Evolutionary conservation across 768 basidiomycete species (phyloP).

Genomic region (Mrakia gelida): DNA sequence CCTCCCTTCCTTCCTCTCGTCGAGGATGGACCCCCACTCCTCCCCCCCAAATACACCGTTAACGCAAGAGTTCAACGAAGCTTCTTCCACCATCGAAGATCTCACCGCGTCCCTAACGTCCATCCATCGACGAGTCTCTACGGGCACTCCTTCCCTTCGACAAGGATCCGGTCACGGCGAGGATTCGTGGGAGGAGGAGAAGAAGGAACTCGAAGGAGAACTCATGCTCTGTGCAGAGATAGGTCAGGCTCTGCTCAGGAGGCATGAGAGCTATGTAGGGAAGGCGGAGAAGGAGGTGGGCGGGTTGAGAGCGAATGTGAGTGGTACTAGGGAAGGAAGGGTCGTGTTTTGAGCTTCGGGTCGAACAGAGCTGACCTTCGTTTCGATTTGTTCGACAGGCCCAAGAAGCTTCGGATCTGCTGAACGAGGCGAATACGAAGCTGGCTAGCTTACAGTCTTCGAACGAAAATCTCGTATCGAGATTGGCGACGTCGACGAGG

Average conservation of each 20-base stretch:
- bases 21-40: background rate
- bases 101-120: slow-evolving; percentile 21
- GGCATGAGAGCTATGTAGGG: slow-evolving; percentile 80
- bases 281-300: slow-evolving; percentile 39
- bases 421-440: slow-evolving; percentile 25
- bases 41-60: slow-evolving; percentile 1
- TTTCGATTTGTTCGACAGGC: background rate
- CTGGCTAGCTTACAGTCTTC: slow-evolving; percentile 1
- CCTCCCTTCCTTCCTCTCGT: background rate
- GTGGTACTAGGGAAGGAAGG: background rate
- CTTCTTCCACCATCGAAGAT: slow-evolving; percentile 15
- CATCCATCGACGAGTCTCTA: slow-evolving; percentile 15
- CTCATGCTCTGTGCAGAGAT: slow-evolving; percentile 56
- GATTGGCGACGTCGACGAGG: slow-evolving; percentile 21
- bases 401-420: background rate
- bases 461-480: slow-evolving; percentile 26
- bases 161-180: too few relatives aligned
- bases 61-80: slow-evolving; percentile 2
- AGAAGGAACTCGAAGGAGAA: slow-evolving; percentile 18
- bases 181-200: slow-evolving; percentile 13
- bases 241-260: slow-evolving; percentile 77
- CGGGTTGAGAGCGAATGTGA: slow-evolving; percentile 17
- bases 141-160: background rate
- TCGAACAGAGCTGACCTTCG: background rate
- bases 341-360: background rate